Percentiles rank a stretch among this genome's conserved stretches.
Evolutionary conservation across 108 stramenopile genomes (phyloP).

Genomic region (Schizochytrium sp.): DNA sequence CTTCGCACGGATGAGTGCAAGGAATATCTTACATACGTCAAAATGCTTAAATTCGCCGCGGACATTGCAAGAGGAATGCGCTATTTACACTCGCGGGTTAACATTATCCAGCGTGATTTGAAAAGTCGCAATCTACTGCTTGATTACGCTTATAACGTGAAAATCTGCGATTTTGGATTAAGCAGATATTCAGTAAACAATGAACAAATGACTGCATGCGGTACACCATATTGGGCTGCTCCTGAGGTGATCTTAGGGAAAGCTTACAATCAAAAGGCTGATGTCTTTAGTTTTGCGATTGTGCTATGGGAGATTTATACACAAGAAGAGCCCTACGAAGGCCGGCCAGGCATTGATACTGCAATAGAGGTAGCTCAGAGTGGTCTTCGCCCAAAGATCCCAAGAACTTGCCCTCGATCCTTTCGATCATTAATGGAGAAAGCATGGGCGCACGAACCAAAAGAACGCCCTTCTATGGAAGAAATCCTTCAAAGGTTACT

Average conservation of each 20-base stretch:
- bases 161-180: constrained; percentile 65
- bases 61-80: constrained; percentile 66
- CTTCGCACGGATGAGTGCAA: neutral
- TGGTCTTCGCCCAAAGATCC: constrained; percentile 63
- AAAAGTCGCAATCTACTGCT: constrained; percentile 61
- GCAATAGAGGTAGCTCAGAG: constrained; percentile 65
- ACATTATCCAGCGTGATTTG: constrained; percentile 68
- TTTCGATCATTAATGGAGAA: constrained; percentile 48
- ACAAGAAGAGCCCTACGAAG: constrained; percentile 62
- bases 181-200: neutral
- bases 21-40: neutral
- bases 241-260: constrained; percentile 66
- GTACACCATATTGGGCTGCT: constrained; percentile 67
- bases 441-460: constrained; percentile 54
- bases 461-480: constrained; percentile 57
- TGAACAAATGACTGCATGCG: constrained; percentile 61
- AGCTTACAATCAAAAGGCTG: constrained; percentile 59
- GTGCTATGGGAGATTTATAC: constrained; percentile 68
- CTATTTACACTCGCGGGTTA: constrained; percentile 64
- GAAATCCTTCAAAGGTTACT: constrained; percentile 59
- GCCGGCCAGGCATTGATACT: neutral
- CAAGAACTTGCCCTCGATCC: neutral
- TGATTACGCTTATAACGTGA: constrained; percentile 59
- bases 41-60: constrained; percentile 58
- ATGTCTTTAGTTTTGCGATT: constrained; percentile 67